Base-by-base conservation (phyloP, 805 yeast genomes). In the Nakazawaea pomicola region DNA sequence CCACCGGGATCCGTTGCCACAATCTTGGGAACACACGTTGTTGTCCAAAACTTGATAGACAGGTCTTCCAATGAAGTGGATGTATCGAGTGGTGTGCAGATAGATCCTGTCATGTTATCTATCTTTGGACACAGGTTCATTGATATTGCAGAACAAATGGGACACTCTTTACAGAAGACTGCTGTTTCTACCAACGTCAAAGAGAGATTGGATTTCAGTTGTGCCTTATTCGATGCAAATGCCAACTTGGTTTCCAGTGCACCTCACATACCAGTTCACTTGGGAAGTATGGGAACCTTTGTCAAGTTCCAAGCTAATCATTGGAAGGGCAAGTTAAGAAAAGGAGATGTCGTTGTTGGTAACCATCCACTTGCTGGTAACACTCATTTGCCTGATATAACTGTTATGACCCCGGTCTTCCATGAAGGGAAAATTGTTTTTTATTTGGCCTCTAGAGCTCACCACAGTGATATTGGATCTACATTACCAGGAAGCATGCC, bases 391-490 rank as follows among this genome's bases (percentile, higher is more conserved):
- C 95, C 95, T 0, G 95, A 86, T 62, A 88, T 90, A 48, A 90
- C 97, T 0, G 95, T 90, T 10, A 80, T 91, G 33, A 85, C 96
- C 0, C 98, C 98, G 0, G 89, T 90, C 1, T 83, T 87, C 55
- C 67, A 76, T n/a, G 68, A 68, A 32, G 73, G 67, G 6, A 59
- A 66, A 40, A 71, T 87, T 27, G 75, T 88, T 20, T 90, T 90
- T 58, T 90, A 87, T 69, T 89, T 87, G 11, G 98, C 97, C 0
- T 82, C 95, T 0, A 71, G 98, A 49, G 97, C 96, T 2, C 98
- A 90, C 62, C 98, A 91, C 62, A 90, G 96, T 5, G 98, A 90
- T 60, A 90, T 91, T 54, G 97, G 98, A 14, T 95, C 95, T 11
- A 76, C 83, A 44, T 63, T 87, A 27, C 95, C 97, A 1, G 97